Base-by-base conservation (phyloP, 371 early-diverging fungal genomes). In the Cokeromyces recurvatus region DNA sequence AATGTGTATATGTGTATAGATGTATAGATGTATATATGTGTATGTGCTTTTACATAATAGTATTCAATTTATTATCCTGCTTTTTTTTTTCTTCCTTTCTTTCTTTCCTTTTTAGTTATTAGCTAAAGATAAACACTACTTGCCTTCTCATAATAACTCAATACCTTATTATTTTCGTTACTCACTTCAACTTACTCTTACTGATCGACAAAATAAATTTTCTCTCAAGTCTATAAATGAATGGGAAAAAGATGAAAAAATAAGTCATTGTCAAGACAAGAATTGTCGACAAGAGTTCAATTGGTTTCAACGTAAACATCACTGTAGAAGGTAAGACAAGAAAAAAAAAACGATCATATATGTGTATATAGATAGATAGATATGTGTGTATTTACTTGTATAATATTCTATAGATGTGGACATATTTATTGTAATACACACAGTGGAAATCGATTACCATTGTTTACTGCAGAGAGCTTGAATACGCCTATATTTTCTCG, bases 341-440 rank as follows among this genome's bases (percentile, higher is more conserved):
- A 32, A 8, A 24, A 12, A 27, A 36, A 38, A 32, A 23, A 4
- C 29, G 29, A 29, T 29, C n/a, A 45, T 24, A n/a, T n/a, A n/a
- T n/a, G n/a, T n/a, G n/a, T n/a, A n/a, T n/a, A n/a, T n/a, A n/a
- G n/a, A n/a, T n/a, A n/a, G n/a, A n/a, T n/a, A n/a, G n/a, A n/a
- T n/a, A n/a, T n/a, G n/a, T n/a, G n/a, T n/a, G n/a, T n/a, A n/a
- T n/a, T n/a, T n/a, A n/a, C n/a, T n/a, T n/a, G n/a, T n/a, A n/a
- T n/a, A n/a, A n/a, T n/a, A n/a, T n/a, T n/a, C n/a, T n/a, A n/a
- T 51, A 57, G 57, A 15, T 60, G 60, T 40, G 60, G 60, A 11
- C 34, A 55, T 15, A 55, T 60, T 14, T 60, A 47, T 29, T 60
- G 60, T 43, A 50, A 37, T 22, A 47, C 51, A 27, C 60, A 60